phyloP scores from a whole-genome alignment of 2,329 filamentous ascomycete genomes.

The Huntiella omanensis region DNA sequence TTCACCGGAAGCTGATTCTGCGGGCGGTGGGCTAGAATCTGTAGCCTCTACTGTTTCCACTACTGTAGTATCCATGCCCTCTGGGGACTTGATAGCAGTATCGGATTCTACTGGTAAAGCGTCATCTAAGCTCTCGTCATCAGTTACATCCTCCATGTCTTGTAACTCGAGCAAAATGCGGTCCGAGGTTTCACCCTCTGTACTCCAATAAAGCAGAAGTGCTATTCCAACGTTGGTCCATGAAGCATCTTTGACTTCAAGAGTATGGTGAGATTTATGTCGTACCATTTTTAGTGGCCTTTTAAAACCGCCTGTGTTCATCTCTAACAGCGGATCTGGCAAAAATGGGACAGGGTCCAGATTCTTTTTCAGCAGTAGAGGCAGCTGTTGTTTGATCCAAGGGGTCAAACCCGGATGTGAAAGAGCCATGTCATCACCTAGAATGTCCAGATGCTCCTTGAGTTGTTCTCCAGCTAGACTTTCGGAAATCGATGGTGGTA shows the following conservation, averaged over 20 bases:
- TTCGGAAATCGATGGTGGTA: slow-evolving; percentile 44
- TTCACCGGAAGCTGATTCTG: neutral
- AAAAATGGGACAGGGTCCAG: slow-evolving; percentile 45
- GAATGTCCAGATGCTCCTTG: slow-evolving; percentile 32
- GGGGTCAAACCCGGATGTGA: slow-evolving; percentile 42
- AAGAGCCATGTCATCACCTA: slow-evolving; percentile 36
- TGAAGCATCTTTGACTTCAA: slow-evolving; percentile 13
- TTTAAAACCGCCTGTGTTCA: slow-evolving; percentile 13
- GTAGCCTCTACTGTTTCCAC: neutral
- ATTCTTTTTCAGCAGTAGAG: slow-evolving; percentile 30
- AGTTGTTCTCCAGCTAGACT: slow-evolving; percentile 44
- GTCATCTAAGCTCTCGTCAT: neutral
- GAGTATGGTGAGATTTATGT: neutral
- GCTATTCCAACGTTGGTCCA: slow-evolving; percentile 20
- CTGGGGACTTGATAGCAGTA: neutral
- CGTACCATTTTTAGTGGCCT: neutral
- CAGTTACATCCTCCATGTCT: slow-evolving; percentile 4
- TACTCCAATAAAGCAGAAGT: slow-evolving; percentile 16
- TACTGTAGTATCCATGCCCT: neutral
- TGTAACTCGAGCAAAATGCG: slow-evolving; percentile 4
- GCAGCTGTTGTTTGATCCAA: slow-evolving; percentile 33
- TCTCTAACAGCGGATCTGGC: slow-evolving; percentile 28
- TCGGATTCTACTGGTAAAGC: neutral
- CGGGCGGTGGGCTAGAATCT: neutral
- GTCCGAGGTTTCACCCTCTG: slow-evolving; percentile 6